Evolutionary conservation across 176 grass and related monocot species (phyloP).

Genomic region (Typha latifolia): DNA sequence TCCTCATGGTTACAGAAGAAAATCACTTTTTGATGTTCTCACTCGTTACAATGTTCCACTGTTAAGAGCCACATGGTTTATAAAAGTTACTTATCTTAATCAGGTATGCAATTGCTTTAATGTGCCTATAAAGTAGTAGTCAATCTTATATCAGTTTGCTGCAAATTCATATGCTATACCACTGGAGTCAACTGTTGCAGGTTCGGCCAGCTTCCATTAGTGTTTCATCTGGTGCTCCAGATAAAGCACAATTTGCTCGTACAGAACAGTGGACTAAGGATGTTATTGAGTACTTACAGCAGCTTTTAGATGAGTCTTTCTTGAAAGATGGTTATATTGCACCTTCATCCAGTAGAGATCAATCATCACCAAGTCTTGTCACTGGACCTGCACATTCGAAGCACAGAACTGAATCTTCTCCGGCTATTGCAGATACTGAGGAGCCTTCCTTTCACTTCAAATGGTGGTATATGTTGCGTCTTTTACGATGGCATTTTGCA

Average conservation of each 20-base stretch:
- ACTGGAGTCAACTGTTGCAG: constrained; percentile 19
- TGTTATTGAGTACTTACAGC: constrained; percentile 78
- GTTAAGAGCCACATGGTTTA: constrained; percentile 96
- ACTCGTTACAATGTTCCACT: constrained; percentile 80
- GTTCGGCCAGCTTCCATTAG: constrained; percentile 41
- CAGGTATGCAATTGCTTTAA: constrained; percentile 51
- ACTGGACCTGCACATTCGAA: constrained; percentile 38
- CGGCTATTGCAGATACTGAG: constrained; percentile 42
- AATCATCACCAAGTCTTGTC: constrained; percentile 50
- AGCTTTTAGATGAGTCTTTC: constrained; percentile 85
- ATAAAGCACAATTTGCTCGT: constrained; percentile 51
- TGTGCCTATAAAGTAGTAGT: neutral
- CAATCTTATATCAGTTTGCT: neutral
- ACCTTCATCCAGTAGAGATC: constrained; percentile 53
- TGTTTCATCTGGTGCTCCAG: constrained; percentile 51
- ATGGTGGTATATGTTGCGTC: constrained; percentile 88
- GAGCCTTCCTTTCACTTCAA: constrained; percentile 65
- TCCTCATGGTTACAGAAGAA: constrained; percentile 96
- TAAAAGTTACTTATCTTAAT: constrained; percentile 99
- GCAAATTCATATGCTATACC: neutral
- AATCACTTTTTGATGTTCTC: constrained; percentile 92
- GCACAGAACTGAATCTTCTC: constrained; percentile 45
- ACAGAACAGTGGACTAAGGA: constrained; percentile 93
- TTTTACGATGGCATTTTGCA: constrained; percentile 85
- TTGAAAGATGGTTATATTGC: constrained; percentile 49